A percentile compares a stretch with the other conserved stretches of the same genome.
These are phyloP conservation scores for Bondarzewia mesenterica DNA, from an alignment of 1,284 basidiomycete genomes.

Conservation along the genomic window DNA sequence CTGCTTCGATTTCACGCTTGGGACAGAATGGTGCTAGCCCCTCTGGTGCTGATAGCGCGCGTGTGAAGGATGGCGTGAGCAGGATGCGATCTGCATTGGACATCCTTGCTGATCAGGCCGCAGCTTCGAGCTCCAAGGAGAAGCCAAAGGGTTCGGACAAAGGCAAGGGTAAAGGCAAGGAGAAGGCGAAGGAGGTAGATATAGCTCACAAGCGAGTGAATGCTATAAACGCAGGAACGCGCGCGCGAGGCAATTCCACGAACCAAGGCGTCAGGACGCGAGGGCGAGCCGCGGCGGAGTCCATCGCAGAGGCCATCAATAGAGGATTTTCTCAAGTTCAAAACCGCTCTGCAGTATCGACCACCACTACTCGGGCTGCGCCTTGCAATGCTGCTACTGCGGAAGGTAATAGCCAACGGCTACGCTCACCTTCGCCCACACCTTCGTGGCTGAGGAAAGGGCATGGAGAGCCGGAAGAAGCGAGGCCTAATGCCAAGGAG, in stretches of 20 bases:
- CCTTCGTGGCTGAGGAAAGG: not conserved
- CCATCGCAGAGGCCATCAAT: not conserved
- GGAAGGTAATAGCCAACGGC: not conserved
- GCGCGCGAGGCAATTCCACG: not conserved
- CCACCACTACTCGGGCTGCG: not conserved
- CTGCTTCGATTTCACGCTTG: slow-evolving; percentile 1
- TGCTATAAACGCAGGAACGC: not conserved
- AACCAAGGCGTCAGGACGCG: not conserved
- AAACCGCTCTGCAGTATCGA: not conserved
- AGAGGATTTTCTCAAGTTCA: not conserved
- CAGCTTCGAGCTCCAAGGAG: slow-evolving; percentile 18
- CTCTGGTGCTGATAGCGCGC: not conserved
- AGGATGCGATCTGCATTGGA: slow-evolving; percentile 48
- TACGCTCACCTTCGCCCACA: not conserved
- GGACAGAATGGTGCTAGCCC: slow-evolving; percentile 4
- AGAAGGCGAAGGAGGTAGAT: slow-evolving; percentile 8
- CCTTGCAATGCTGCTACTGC: not conserved
- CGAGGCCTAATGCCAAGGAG: not conserved
- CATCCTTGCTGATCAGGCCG: slow-evolving; percentile 66
- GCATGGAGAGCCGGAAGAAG: not conserved
- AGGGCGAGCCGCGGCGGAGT: not conserved
- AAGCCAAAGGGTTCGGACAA: slow-evolving; percentile 9
- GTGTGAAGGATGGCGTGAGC: slow-evolving; percentile 8
- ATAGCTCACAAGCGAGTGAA: not conserved
- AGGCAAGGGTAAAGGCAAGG: slow-evolving; percentile 15